phyloP scores from a whole-genome alignment of 2,329 filamentous ascomycete genomes.

The Aspergillus sp. region DNA sequence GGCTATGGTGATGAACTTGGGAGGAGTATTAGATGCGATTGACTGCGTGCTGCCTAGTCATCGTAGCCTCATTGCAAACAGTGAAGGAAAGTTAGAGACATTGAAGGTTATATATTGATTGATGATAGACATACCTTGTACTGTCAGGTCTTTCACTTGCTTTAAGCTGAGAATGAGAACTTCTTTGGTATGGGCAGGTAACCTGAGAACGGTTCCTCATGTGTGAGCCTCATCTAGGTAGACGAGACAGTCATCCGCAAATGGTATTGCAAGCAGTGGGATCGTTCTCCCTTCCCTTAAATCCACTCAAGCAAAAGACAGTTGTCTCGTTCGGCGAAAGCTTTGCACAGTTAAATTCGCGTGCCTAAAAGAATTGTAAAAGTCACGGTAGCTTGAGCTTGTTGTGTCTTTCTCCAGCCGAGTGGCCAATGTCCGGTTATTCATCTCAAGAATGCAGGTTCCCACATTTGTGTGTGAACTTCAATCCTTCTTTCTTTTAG shows the following conservation, averaged over 20 bases:
- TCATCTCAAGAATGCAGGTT: conserved; percentile 63
- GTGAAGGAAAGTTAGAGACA: background rate
- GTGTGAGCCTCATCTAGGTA: conserved; percentile 64
- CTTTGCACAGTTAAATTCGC: conserved; percentile 18
- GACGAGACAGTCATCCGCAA: conserved; percentile 57
- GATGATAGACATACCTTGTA: conserved; percentile 51
- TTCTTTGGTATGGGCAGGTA: conserved; percentile 49
- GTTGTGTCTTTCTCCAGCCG: conserved; percentile 52
- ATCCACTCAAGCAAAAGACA: conserved; percentile 34
- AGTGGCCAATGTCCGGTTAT: conserved; percentile 51
- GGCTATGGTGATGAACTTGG: conserved; percentile 61
- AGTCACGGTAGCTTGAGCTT: conserved; percentile 53
- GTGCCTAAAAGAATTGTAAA: conserved; percentile 44
- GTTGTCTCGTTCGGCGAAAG: conserved; percentile 13
- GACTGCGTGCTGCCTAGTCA: conserved; percentile 59
- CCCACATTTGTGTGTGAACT: conserved; percentile 67
- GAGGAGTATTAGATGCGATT: conserved; percentile 55
- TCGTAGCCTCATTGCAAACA: conserved; percentile 65
- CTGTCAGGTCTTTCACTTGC: conserved; percentile 61
- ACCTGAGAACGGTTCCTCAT: conserved; percentile 59
- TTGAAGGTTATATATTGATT: background rate
- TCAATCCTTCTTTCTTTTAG: conserved; percentile 44
- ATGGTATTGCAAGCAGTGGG: conserved; percentile 55
- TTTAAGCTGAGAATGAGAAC: conserved; percentile 58
- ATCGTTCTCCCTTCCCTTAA: conserved; percentile 39